phyloP scores from a whole-genome alignment of 192 early-diverging fungal genomes.

The Coemansia sp. region DNA sequence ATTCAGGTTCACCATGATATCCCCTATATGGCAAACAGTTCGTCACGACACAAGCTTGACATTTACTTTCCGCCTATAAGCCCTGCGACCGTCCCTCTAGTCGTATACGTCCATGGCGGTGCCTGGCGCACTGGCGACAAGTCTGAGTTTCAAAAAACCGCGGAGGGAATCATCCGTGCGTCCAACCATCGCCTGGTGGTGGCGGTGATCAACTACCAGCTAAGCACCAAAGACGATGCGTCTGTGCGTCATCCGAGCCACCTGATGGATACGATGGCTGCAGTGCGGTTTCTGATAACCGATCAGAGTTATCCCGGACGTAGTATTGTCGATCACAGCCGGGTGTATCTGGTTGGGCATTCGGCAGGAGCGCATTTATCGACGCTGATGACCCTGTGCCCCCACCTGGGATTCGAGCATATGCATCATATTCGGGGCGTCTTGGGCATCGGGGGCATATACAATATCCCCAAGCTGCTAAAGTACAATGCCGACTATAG shows the following conservation, averaged over 20 bases:
- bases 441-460: conserved; percentile 81
- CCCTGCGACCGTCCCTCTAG: conserved; percentile 40
- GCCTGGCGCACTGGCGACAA: conserved; percentile 85
- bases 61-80: conserved; percentile 55
- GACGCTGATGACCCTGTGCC: conserved; percentile 59
- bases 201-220: conserved; percentile 74
- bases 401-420: conserved; percentile 19
- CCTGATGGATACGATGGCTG: conserved; percentile 59
- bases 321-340: conserved; percentile 21
- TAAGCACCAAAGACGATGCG: conserved; percentile 23
- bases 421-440: conserved; percentile 55
- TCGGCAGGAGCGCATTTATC: conserved; percentile 78
- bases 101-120: conserved; percentile 81
- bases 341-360: conserved; percentile 67
- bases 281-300: conserved; percentile 54
- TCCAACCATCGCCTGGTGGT: conserved; percentile 52
- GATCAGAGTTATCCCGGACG: conserved; percentile 21
- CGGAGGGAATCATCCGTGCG: conserved; percentile 42
- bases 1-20: conserved; percentile 28
- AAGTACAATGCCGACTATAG: conserved; percentile 62
- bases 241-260: conserved; percentile 67
- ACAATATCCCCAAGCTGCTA: conserved; percentile 69
- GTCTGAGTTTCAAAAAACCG: conserved; percentile 55
- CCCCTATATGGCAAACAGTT: conserved; percentile 16
- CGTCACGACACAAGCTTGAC: conserved; percentile 57